These are phyloP conservation scores for Artomyces pyxidatus DNA, from an alignment of 768 basidiomycete genomes.

Conservation along the genomic window DNA sequence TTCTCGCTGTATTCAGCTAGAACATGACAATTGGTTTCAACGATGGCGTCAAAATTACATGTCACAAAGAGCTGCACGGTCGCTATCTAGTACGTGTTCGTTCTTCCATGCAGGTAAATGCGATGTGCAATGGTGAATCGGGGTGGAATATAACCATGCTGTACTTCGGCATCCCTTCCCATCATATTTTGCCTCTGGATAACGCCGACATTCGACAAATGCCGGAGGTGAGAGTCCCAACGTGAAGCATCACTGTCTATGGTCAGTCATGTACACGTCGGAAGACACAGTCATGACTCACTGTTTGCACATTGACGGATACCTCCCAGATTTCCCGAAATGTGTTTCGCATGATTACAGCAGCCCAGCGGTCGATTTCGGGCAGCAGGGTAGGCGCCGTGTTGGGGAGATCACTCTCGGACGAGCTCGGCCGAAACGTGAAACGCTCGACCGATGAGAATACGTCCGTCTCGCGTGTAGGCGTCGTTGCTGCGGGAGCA, in stretches of 20 bases:
- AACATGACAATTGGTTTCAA: no score
- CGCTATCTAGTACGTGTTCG: no score
- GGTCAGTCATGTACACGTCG: conserved; percentile 4
- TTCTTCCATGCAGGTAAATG: no score
- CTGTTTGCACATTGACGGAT: conserved; percentile 97
- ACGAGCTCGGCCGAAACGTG: conserved; percentile 86
- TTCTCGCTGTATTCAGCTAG: no score
- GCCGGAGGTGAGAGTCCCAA: conserved; percentile 88
- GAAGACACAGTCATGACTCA: conserved; percentile 29
- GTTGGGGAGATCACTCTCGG: conserved; percentile 63
- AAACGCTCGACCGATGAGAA: conserved; percentile 96
- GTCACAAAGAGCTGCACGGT: no score
- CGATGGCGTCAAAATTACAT: no score
- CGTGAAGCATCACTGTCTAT: conserved; percentile 75
- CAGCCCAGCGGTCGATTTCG: conserved; percentile 98
- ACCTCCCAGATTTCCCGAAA: conserved; percentile 90
- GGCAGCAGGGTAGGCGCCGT: conserved; percentile 65
- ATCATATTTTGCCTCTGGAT: conserved; percentile 97
- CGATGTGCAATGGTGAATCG: no score
- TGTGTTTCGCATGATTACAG: conserved; percentile 99
- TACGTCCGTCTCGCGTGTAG: conserved; percentile 69
- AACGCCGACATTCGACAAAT: conserved; percentile 97
- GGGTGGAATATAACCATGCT: no score
- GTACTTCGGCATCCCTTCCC: conserved; percentile 95
- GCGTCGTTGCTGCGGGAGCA: no score